Percentiles rank a stretch among this genome's conserved stretches.
These are phyloP conservation scores for Taphrina betulina DNA, from an alignment of 1,139 yeast genomes.

Conservation along the genomic window DNA sequence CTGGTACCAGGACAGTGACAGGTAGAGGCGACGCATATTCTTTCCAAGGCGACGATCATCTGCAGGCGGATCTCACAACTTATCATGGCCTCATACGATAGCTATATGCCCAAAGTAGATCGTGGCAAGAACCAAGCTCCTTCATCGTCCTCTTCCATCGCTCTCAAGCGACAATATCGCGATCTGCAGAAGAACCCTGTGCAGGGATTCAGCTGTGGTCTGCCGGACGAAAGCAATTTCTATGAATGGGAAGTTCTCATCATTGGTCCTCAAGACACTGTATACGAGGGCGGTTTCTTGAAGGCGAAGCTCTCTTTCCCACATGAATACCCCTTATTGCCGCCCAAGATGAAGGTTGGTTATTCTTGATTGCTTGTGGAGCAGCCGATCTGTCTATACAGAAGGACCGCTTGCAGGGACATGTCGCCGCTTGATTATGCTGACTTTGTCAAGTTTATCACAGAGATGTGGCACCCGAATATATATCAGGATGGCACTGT, in stretches of 20 bases:
- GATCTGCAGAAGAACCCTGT: slow-evolving; percentile 36
- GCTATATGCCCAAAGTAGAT: slow-evolving; percentile 11
- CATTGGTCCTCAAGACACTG: slow-evolving; percentile 41
- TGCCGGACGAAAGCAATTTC: slow-evolving; percentile 39
- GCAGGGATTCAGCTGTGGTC: slow-evolving; percentile 40
- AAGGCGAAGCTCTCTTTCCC: slow-evolving; percentile 39
- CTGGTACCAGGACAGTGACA: too few species aligned
- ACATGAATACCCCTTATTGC: slow-evolving; percentile 39
- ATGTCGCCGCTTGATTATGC: background rate
- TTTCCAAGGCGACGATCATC: too few species aligned
- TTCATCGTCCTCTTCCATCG: slow-evolving; percentile 21
- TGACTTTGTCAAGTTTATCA: slow-evolving; percentile 34
- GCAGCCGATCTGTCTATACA: background rate
- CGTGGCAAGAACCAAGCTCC: slow-evolving; percentile 27
- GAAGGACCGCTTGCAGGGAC: background rate
- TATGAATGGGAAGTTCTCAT: slow-evolving; percentile 41
- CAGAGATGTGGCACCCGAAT: slow-evolving; percentile 41
- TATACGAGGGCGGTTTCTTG: slow-evolving; percentile 41
- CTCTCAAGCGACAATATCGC: slow-evolving; percentile 22
- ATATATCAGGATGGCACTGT: slow-evolving; percentile 40
- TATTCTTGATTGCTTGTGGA: background rate
- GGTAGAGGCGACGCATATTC: too few species aligned
- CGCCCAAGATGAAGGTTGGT: slow-evolving; percentile 39
- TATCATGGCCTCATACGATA: slow-evolving; percentile 10
- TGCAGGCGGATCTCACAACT: too few species aligned